Evolutionary conservation across 768 basidiomycete species (phyloP).

Genomic region (Trametes punicea): DNA sequence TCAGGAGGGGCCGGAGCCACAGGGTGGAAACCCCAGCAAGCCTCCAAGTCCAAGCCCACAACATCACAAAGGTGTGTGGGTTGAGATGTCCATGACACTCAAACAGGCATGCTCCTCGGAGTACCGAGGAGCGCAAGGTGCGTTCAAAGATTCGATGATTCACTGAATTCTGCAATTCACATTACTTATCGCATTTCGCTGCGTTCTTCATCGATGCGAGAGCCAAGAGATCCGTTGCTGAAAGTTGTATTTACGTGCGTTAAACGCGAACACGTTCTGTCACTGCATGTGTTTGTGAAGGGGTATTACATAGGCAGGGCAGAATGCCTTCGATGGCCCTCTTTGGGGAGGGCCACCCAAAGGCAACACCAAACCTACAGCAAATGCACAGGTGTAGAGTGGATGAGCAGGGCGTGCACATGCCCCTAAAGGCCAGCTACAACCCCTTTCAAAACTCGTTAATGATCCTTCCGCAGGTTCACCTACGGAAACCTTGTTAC

Average conservation of each 20-base stretch:
- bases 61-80: conserved; percentile 32
- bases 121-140: conserved; percentile 76
- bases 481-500: conserved; percentile 81
- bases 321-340: conserved; percentile 23
- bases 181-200: conserved; percentile 80
- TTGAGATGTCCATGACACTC: conserved; percentile 67
- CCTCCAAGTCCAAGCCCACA: conserved; percentile 42
- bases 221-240: conserved; percentile 50
- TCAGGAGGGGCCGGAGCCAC: conserved; percentile 40
- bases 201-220: conserved; percentile 79
- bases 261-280: conserved; percentile 23
- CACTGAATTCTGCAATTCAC: conserved; percentile 81
- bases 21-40: conserved; percentile 35
- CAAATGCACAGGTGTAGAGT: conserved; percentile 47
- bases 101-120: conserved; percentile 74
- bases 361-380: conserved; percentile 18
- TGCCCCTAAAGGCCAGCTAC: conserved; percentile 20
- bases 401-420: conserved; percentile 36
- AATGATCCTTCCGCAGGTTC: conserved; percentile 82
- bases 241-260: conserved; percentile 27
- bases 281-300: conserved; percentile 19
- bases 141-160: conserved; percentile 84
- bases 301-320: conserved; percentile 36
- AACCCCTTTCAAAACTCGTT: conserved; percentile 35
- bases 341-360: conserved; percentile 18